phyloP scores from a whole-genome alignment of 202 grass and related monocot genomes.

The Bolboschoenoplectus hybrid region DNA sequence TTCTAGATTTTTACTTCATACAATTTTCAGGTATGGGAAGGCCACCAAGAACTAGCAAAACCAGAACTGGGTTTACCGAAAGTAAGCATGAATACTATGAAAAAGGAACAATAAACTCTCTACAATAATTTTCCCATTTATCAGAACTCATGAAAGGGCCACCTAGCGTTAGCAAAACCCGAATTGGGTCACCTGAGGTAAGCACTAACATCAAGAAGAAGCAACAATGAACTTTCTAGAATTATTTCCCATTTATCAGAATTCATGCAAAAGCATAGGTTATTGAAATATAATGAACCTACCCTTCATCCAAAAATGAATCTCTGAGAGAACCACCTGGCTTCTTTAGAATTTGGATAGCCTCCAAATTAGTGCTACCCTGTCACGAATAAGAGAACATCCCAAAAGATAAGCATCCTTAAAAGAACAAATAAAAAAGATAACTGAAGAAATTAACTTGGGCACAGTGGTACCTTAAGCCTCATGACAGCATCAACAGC shows the following conservation, averaged over 20 bases:
- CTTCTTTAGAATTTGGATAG: constrained; percentile 99
- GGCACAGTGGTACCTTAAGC: constrained; percentile 68
- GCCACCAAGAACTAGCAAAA: background rate
- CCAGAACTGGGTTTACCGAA: background rate
- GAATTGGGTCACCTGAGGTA: background rate
- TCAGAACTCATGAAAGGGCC: background rate
- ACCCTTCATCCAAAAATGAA: constrained; percentile 99
- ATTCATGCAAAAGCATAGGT: constrained; percentile 12
- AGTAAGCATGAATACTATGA: background rate
- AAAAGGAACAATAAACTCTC: background rate
- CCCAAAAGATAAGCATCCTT: constrained; percentile 31
- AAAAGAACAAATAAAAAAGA: background rate
- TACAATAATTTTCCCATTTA: background rate
- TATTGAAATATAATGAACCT: constrained; percentile 35
- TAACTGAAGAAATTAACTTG: background rate
- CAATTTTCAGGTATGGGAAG: background rate
- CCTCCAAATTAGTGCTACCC: constrained; percentile 92
- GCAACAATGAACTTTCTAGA: background rate
- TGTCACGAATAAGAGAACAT: constrained; percentile 42
- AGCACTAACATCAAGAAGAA: background rate
- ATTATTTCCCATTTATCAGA: background rate
- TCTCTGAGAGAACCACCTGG: constrained; percentile 94
- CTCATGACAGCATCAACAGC: constrained; percentile 95
- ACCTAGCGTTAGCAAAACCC: background rate
- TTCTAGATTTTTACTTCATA: background rate